A percentile compares a stretch with the other conserved stretches of the same genome.
phyloP scores from a whole-genome alignment of 306 rosid species.

The Chamaecrista fasciculata region DNA sequence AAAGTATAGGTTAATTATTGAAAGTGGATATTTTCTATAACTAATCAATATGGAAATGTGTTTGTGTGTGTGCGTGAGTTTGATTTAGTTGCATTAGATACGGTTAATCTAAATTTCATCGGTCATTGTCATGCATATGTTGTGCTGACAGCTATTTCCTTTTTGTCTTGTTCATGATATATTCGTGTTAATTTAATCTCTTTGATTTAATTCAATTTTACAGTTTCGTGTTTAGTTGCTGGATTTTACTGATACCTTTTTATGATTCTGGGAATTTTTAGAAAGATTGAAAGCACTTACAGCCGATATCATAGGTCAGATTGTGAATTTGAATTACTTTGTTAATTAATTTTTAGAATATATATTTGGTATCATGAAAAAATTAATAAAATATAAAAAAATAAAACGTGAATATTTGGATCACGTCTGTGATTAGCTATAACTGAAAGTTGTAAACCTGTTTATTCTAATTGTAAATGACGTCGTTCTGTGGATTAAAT shows the following conservation, averaged over 20 bases:
- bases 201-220: too few species aligned
- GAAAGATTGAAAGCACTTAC: not conserved
- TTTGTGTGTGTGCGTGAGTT: not conserved
- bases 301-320: not conserved
- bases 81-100: slow-evolving; percentile 1
- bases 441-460: not conserved
- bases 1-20: not conserved
- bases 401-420: too few species aligned
- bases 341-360: too few species aligned
- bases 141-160: not conserved
- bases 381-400: too few species aligned
- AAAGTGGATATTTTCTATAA: not conserved
- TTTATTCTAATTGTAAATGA: too few species aligned
- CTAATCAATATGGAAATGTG: not conserved
- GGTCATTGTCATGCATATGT: not conserved
- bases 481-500: not conserved
- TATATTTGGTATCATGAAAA: too few species aligned
- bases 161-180: not conserved
- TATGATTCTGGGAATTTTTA: not conserved
- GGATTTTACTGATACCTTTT: not conserved
- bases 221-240: not conserved
- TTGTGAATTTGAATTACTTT: not conserved
- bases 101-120: not conserved
- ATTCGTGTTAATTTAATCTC: not conserved
- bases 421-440: not conserved